Evolutionary conservation across 495 filamentous ascomycete genomes (phyloP).

Genomic region (Xylaria flabelliformis): DNA sequence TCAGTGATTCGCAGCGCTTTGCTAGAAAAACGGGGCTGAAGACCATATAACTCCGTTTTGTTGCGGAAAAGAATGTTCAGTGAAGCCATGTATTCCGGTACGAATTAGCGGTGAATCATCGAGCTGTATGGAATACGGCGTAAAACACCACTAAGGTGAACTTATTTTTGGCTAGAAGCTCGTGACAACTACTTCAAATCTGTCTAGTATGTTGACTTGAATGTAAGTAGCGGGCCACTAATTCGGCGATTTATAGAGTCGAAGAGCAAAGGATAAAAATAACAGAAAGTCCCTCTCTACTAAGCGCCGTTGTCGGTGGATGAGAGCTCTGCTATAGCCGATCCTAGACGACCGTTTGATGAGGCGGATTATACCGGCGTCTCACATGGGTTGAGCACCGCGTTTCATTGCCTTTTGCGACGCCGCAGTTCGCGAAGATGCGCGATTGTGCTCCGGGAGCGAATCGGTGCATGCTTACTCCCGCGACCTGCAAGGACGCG

Average conservation of each 20-base stretch:
- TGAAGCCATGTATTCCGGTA: neutral
- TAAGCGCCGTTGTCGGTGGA: neutral
- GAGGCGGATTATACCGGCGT: too few relatives aligned
- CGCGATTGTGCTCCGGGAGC: neutral
- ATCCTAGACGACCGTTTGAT: neutral
- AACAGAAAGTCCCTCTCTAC: neutral
- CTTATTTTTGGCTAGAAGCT: neutral
- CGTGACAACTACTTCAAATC: neutral
- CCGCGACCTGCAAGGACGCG: constrained; percentile 27
- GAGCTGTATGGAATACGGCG: neutral
- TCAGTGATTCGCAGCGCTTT: neutral
- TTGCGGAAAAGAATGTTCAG: neutral
- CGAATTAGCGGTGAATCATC: neutral
- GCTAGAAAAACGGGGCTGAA: neutral
- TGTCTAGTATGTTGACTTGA: neutral
- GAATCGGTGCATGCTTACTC: neutral
- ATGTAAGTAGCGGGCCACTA: neutral
- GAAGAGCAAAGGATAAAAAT: neutral
- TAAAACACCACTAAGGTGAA: neutral
- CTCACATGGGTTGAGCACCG: neutral
- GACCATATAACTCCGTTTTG: neutral
- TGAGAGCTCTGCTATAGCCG: neutral
- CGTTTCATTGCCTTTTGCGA: neutral
- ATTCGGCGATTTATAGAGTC: neutral
- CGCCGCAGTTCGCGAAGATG: neutral